Evolutionary conservation across 345 rosid genomes (phyloP).

Genomic region (Reutealis trisperma): DNA sequence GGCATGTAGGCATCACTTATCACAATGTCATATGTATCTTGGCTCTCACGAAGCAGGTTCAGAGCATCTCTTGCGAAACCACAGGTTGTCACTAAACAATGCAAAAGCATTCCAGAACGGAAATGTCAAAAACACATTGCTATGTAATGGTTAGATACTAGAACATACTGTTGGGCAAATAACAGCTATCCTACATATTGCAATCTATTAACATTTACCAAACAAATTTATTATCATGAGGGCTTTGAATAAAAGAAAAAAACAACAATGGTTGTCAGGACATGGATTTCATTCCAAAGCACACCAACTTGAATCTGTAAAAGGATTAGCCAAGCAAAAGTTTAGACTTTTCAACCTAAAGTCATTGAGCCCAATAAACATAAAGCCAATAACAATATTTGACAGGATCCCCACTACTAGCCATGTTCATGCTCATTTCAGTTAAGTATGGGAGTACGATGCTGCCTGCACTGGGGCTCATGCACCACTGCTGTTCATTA

Average conservation of each 20-base stretch:
- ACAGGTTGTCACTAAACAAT: constrained; percentile 72
- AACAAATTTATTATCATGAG: background rate
- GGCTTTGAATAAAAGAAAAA: background rate
- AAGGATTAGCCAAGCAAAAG: too few relatives aligned
- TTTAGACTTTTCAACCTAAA: background rate
- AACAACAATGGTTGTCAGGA: background rate
- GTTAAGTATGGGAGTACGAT: background rate
- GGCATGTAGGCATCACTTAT: constrained; percentile 98
- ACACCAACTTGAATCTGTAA: too few relatives aligned
- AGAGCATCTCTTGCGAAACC: constrained; percentile 89
- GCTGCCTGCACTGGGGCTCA: background rate
- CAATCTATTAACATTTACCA: background rate
- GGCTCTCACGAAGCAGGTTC: constrained; percentile 71
- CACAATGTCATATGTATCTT: constrained; percentile 90
- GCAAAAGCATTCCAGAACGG: constrained; percentile 19
- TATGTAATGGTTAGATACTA: background rate
- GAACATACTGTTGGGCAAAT: background rate
- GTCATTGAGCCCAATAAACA: background rate
- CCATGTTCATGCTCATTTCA: background rate
- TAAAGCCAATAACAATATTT: background rate
- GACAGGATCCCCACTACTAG: background rate
- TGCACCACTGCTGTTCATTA: too few relatives aligned
- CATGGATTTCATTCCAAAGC: background rate
- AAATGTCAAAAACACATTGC: constrained; percentile 10
- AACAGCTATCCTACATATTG: background rate